Conservation (phyloP, 2,329 filamentous ascomycete genomes). For the Rhinocladiella mackenziei region DNA sequence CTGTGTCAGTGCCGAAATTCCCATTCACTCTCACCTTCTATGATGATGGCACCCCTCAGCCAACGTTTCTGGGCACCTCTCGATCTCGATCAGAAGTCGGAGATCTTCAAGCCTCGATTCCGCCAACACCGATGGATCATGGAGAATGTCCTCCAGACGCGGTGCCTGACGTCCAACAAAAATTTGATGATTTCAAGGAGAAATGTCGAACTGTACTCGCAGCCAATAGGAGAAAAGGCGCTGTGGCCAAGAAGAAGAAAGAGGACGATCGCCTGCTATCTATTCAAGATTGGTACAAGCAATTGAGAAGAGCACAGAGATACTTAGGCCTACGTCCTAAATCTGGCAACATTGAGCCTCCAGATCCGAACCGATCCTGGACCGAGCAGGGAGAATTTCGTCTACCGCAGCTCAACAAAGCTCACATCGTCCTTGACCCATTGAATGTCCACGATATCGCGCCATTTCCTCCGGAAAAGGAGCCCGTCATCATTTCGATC, state of each 20-base stretch:
- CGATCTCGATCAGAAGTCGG: constrained; percentile 44
- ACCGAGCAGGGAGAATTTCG: constrained; percentile 29
- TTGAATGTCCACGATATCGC: constrained; percentile 47
- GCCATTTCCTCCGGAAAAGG: constrained; percentile 48
- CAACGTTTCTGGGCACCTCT: constrained; percentile 63
- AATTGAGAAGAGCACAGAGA: constrained; percentile 62
- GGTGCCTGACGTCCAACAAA: constrained; percentile 31
- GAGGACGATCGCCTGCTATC: constrained; percentile 46
- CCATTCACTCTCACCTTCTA: constrained; percentile 63
- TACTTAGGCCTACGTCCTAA: constrained; percentile 65
- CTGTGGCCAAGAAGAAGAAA: constrained; percentile 48
- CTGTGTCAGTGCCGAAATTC: constrained; percentile 57
- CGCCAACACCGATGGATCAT: constrained; percentile 27
- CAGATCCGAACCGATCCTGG: constrained; percentile 27
- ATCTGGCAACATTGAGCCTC: constrained; percentile 19
- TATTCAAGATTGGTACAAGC: constrained; percentile 52
- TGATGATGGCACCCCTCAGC: constrained; percentile 56
- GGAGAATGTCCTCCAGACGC: constrained; percentile 31
- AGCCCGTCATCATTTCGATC: constrained; percentile 69
- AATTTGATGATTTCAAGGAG: constrained; percentile 47
- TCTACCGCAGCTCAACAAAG: constrained; percentile 28
- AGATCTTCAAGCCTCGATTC: constrained; percentile 36
- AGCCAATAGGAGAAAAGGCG: constrained; percentile 49
- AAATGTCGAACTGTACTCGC: constrained; percentile 53
- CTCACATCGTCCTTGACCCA: constrained; percentile 29